Percentiles rank a stretch among this genome's conserved stretches.
These are phyloP conservation scores for Litchi chinensis DNA, from an alignment of 345 rosid genomes.

Conservation along the genomic window DNA sequence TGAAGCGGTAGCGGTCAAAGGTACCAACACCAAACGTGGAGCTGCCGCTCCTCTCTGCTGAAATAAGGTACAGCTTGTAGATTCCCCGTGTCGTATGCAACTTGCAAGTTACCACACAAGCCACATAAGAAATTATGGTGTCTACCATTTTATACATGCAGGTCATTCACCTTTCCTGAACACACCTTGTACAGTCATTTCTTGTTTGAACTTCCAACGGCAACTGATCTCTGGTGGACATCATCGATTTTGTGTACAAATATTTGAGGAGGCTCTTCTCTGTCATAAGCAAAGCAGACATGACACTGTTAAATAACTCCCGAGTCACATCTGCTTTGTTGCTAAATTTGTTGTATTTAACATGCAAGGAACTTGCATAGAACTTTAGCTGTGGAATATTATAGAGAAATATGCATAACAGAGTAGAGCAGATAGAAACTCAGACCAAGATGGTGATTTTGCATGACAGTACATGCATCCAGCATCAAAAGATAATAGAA, in stretches of 20 bases:
- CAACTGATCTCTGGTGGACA: slow-evolving; percentile 12
- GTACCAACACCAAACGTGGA: neutral
- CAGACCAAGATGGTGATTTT: neutral
- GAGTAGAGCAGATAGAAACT: neutral
- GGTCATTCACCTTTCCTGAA: neutral
- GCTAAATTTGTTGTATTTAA: neutral
- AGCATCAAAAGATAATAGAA: neutral
- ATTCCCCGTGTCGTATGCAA: neutral
- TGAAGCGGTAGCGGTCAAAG: slow-evolving; percentile 4
- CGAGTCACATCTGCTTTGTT: neutral
- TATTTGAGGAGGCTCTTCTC: slow-evolving; percentile 65
- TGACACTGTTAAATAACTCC: neutral
- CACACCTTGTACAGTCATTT: neutral
- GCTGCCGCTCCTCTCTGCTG: neutral
- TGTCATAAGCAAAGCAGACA: slow-evolving; percentile 32
- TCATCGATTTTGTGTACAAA: slow-evolving; percentile 45
- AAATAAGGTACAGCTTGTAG: neutral
- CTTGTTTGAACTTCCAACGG: slow-evolving; percentile 13
- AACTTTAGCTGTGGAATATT: neutral
- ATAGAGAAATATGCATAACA: neutral
- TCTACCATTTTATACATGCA: neutral
- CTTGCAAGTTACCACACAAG: neutral
- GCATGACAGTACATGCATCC: neutral
- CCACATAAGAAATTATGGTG: neutral
- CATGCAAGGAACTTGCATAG: neutral